A percentile compares a stretch with the other conserved stretches of the same genome.
Conservation (phyloP, 1,284 basidiomycete species). For the Malassezia furfur region DNA sequence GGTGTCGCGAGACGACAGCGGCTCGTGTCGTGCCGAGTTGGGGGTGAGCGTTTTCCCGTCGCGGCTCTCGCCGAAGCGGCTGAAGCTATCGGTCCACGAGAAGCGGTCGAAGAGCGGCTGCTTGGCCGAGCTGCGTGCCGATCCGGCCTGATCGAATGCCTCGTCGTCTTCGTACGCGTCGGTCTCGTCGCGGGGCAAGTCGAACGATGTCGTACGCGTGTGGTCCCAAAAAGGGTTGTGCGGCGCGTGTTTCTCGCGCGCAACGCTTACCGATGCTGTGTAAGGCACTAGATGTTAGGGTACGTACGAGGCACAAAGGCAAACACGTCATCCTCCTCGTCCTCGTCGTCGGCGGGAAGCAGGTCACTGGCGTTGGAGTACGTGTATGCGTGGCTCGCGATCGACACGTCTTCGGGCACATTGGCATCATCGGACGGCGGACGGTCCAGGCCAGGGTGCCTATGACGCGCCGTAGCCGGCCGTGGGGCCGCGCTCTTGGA, state of each 20-base stretch:
- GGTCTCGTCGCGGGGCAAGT: neutral
- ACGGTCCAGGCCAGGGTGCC: neutral
- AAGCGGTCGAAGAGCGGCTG: no score
- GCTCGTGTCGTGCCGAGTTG: no score
- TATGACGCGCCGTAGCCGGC: neutral
- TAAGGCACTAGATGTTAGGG: neutral
- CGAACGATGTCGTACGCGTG: neutral
- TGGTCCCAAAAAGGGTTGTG: neutral
- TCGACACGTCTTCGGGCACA: constrained; percentile 1
- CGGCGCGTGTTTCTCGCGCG: no score
- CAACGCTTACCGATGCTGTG: neutral
- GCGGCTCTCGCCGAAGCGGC: no score
- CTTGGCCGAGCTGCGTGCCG: neutral
- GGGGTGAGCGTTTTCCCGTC: no score
- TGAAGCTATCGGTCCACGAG: no score
- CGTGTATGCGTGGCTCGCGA: constrained; percentile 2
- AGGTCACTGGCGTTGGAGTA: no score
- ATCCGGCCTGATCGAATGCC: neutral
- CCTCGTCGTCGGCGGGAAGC: constrained; percentile 14
- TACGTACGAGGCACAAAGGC: constrained; percentile 38
- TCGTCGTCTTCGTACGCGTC: neutral
- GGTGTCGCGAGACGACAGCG: no score
- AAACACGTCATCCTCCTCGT: constrained; percentile 43
- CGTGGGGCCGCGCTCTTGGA: neutral
- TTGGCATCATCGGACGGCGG: neutral